phyloP scores from a whole-genome alignment of 1,284 basidiomycete genomes.

The Cryptococcus floricola region DNA sequence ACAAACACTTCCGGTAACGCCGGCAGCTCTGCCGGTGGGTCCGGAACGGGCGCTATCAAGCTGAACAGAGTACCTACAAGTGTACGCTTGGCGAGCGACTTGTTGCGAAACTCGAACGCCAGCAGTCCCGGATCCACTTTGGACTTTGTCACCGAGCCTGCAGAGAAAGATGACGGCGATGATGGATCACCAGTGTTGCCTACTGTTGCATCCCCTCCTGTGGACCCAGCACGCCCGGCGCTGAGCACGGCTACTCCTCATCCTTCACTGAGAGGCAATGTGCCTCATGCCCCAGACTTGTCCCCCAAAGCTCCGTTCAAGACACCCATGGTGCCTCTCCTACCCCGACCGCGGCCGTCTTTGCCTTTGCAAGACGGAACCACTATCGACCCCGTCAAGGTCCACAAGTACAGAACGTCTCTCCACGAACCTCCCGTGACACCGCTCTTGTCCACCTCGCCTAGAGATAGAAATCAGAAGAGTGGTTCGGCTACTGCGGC shows the following conservation, averaged over 20 bases:
- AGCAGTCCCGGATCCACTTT: constrained; percentile 3
- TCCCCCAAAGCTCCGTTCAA: constrained; percentile 14
- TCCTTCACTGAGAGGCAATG: too few species aligned
- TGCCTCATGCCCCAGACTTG: too few species aligned
- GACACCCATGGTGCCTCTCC: constrained; percentile 14
- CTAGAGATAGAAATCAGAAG: too few species aligned
- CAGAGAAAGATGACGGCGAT: too few species aligned
- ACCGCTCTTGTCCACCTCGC: background rate
- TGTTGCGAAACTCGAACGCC: constrained; percentile 36
- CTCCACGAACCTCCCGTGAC: constrained; percentile 32
- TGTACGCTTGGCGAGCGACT: constrained; percentile 53
- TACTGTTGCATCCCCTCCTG: too few species aligned
- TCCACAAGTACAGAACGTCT: constrained; percentile 35
- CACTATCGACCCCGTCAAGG: constrained; percentile 9
- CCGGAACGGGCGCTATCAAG: constrained; percentile 45
- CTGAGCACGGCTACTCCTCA: too few species aligned
- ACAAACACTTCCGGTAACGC: too few species aligned
- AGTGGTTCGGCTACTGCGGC: too few species aligned
- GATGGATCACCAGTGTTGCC: too few species aligned
- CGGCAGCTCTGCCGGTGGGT: constrained; percentile 9
- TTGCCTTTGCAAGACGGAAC: constrained; percentile 17
- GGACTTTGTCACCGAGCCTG: too few species aligned
- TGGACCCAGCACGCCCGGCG: too few species aligned
- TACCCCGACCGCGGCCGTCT: constrained; percentile 25
- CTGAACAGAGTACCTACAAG: constrained; percentile 55